These are phyloP conservation scores for Verticillium tricorpus DNA, from an alignment of 2,329 filamentous ascomycete genomes.

Conservation along the genomic window DNA sequence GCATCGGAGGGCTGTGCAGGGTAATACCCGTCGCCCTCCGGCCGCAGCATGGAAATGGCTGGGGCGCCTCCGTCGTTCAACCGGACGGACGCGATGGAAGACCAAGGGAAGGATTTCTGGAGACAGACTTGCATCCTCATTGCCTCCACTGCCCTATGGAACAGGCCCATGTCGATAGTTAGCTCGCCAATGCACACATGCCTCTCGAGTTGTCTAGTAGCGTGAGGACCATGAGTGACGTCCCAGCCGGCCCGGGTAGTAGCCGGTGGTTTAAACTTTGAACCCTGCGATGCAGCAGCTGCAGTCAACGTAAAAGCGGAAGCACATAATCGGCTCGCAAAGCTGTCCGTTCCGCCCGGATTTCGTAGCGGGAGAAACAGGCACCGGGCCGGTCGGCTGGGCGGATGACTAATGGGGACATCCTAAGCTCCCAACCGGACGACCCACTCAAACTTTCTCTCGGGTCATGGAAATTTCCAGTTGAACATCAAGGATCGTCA, in stretches of 20 bases:
- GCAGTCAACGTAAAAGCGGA: not conserved
- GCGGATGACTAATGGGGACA: not conserved
- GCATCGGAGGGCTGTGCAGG: not conserved
- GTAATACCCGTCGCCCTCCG: not conserved
- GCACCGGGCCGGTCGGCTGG: not conserved
- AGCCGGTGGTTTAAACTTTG: too few relatives aligned
- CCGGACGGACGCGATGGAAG: not conserved
- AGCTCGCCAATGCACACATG: not conserved
- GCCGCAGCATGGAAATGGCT: not conserved
- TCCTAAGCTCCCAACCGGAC: not conserved
- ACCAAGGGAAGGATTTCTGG: not conserved
- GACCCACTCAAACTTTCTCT: not conserved
- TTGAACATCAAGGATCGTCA: not conserved
- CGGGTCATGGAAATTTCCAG: not conserved
- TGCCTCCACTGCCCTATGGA: not conserved
- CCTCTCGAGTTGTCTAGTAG: not conserved
- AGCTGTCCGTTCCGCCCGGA: not conserved
- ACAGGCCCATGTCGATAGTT: not conserved
- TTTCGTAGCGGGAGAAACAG: not conserved
- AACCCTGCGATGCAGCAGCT: not conserved
- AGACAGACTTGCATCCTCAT: not conserved
- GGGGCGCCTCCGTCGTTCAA: not conserved
- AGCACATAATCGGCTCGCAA: not conserved
- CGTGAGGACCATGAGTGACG: not conserved
- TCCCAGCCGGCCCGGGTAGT: not conserved